Evolutionary conservation across 768 basidiomycete species (phyloP).

Genomic region (Calocera cornea): DNA sequence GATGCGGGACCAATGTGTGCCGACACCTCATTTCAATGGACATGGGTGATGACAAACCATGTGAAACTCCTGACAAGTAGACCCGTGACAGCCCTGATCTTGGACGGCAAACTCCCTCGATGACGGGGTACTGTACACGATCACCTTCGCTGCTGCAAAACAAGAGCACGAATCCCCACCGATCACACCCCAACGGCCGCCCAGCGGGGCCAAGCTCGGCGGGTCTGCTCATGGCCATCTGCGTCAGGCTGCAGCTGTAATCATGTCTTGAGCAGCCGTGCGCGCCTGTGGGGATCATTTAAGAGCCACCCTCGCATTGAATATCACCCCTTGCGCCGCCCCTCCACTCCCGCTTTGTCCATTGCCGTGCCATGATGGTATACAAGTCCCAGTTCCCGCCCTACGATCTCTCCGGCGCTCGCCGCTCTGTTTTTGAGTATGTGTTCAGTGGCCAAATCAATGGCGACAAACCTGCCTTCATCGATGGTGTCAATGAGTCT

Average conservation of each 20-base stretch:
- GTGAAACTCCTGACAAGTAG: too few species aligned
- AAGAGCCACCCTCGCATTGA: neutral
- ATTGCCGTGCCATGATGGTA: neutral
- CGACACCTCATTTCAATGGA: too few species aligned
- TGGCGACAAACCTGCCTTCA: conserved; percentile 34
- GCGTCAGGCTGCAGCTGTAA: neutral
- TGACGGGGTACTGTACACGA: too few species aligned
- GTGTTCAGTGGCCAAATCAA: neutral
- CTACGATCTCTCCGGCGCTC: neutral
- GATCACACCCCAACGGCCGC: neutral
- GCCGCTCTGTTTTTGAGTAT: neutral
- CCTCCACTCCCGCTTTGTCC: neutral
- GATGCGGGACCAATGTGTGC: too few species aligned
- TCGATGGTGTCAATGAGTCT: conserved; percentile 49
- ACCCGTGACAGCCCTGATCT: too few species aligned
- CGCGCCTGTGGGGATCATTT: neutral
- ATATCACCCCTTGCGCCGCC: too few species aligned
- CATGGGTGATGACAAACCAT: too few species aligned
- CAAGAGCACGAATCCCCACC: too few species aligned
- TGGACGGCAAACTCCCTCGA: too few species aligned
- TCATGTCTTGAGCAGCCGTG: neutral
- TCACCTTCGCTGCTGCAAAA: too few species aligned
- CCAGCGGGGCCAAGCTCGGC: neutral
- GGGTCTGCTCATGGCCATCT: neutral
- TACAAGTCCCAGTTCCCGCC: neutral